Conservation (phyloP, 257 asterid genomes). For the Craterostigma plantagineum region DNA sequence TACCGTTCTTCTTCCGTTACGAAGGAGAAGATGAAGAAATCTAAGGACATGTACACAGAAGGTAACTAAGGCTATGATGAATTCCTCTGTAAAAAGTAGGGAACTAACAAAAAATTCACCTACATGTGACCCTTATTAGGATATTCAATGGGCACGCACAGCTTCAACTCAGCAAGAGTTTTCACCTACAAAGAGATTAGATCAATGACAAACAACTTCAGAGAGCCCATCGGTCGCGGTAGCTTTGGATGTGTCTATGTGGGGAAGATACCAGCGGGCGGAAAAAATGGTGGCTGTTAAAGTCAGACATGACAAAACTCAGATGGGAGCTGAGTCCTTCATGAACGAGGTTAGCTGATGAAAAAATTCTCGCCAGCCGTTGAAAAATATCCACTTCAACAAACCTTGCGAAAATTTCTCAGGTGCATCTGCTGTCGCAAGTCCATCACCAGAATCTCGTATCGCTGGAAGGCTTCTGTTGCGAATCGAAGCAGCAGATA, state of each 20-base stretch:
- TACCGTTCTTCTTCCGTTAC: constrained; percentile 24
- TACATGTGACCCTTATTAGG: constrained; percentile 15
- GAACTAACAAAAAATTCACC: constrained; percentile 9
- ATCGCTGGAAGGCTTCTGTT: constrained; percentile 76
- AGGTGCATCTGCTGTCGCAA: constrained; percentile 74
- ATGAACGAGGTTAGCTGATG: constrained; percentile 42
- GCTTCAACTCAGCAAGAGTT: constrained; percentile 52
- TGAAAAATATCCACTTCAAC: constrained; percentile 1
- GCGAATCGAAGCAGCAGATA: constrained; percentile 77
- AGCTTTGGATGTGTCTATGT: constrained; percentile 76
- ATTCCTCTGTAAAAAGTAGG: no score
- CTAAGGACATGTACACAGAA: constrained; percentile 16
- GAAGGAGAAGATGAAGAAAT: constrained; percentile 24
- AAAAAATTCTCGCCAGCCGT: not conserved
- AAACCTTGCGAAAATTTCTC: constrained; percentile 8
- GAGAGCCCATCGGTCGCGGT: constrained; percentile 68
- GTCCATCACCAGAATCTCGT: constrained; percentile 71
- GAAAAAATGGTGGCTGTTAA: constrained; percentile 71
- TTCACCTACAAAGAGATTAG: constrained; percentile 70
- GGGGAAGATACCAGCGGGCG: constrained; percentile 53
- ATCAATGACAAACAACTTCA: constrained; percentile 67
- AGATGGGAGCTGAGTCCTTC: constrained; percentile 79
- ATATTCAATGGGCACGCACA: constrained; percentile 22
- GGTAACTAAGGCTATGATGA: constrained; percentile 19
- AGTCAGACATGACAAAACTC: constrained; percentile 76